A percentile compares a stretch with the other conserved stretches of the same genome.
These are phyloP conservation scores for Serendipita sp. DNA, from an alignment of 768 basidiomycete genomes.

Conservation along the genomic window DNA sequence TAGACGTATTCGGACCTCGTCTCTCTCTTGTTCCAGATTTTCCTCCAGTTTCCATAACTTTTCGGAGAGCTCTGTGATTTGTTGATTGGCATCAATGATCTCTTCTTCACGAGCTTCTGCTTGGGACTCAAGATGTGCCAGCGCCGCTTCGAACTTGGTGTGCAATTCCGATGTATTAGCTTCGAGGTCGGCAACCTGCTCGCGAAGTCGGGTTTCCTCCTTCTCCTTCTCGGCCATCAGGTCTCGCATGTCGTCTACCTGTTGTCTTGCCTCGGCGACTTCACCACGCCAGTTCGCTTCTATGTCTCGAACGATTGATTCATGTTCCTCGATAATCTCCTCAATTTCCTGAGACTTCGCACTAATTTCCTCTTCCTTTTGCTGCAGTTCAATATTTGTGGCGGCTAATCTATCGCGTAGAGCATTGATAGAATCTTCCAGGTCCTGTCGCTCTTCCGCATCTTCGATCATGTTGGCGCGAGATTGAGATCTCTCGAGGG, in stretches of 20 bases:
- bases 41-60: constrained; percentile 73
- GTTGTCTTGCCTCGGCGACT: constrained; percentile 61
- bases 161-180: constrained; percentile 53
- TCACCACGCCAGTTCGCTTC: constrained; percentile 82
- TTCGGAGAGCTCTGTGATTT: constrained; percentile 67
- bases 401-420: constrained; percentile 65
- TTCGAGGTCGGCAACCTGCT: constrained; percentile 62
- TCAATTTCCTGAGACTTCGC: constrained; percentile 62
- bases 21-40: constrained; percentile 36
- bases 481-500: constrained; percentile 54
- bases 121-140: constrained; percentile 63
- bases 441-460: constrained; percentile 55
- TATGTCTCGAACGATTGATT: constrained; percentile 52
- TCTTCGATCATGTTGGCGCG: constrained; percentile 56
- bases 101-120: constrained; percentile 67
- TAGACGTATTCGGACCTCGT: constrained; percentile 47
- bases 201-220: constrained; percentile 57
- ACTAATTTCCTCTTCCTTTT: constrained; percentile 77
- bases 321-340: constrained; percentile 59
- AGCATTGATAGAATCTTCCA: constrained; percentile 64
- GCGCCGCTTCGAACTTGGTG: constrained; percentile 54
- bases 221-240: constrained; percentile 48
- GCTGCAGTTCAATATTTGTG: constrained; percentile 64
- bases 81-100: constrained; percentile 51
- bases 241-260: constrained; percentile 20